Base-by-base conservation (phyloP, 805 yeast genomes). In the Saccharomyces paradoxus region DNA sequence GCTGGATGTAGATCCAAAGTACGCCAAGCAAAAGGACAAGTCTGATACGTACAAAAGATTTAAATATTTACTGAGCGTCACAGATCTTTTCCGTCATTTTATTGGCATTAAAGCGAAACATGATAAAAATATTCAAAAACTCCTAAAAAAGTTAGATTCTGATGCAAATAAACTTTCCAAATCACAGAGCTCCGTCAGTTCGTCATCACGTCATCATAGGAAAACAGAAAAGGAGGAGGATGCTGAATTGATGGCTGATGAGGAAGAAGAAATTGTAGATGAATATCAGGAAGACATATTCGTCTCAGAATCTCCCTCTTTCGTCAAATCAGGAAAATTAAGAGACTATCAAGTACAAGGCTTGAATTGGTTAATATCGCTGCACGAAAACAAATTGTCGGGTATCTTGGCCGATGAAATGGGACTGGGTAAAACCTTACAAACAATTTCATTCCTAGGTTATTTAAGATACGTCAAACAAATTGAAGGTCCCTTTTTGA, bases 381-480 rank as follows among this genome's bases (percentile, higher is more conserved):
- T 92, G 37, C 88, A 90, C 68, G 96, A 91, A 61, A 89, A 92
- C 70, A 81, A 86, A 62, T 77, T 92, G 48, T 86, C 96, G 9
- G 99, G 99, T 22, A 94, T 92, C 49, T 74, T 92, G 50, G 99
- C 99, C 12, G 99, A 92, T 72, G 99, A 92, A 69, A 92, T 94
- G 99, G 99, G 99, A 2, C 77, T 92, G 46, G 99, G 99, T 54
- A 92, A 92, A 71, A 92, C 99, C 4, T 74, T 94, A 54, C 99
- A 92, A 71, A 92, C 98, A 0, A 89, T 92, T 49, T 82, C 98
- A 1, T 94, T 92, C 63, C 73, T 92, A 50, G 98, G 97, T 0
- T 89, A 87, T 67, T 71, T 94, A 56, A 80, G 97, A 59, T 89
- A 89, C 66, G 75, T 84, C 53, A 83, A 83, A 62, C 80, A 82